Evolutionary conservation across 768 basidiomycete genomes (phyloP).

Genomic region (Boletus vermiculosoides): DNA sequence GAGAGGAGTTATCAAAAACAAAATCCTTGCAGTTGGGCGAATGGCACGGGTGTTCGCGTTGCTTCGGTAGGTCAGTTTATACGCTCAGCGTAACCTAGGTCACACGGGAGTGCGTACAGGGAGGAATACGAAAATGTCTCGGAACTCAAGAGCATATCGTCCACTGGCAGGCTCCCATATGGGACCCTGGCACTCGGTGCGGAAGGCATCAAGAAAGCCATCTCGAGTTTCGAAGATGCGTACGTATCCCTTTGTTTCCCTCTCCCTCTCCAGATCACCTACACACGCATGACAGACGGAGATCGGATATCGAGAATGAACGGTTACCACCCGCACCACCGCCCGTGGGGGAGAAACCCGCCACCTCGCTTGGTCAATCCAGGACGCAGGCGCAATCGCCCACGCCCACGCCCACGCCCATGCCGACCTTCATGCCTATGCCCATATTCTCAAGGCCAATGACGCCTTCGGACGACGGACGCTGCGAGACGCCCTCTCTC

Average conservation of each 20-base stretch:
- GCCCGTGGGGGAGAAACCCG: slow-evolving; percentile 23
- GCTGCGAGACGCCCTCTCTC: slow-evolving; percentile 24
- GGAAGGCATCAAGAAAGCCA: slow-evolving; percentile 72
- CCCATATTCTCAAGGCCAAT: slow-evolving; percentile 5
- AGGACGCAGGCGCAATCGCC: slow-evolving; percentile 2
- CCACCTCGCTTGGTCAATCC: background rate
- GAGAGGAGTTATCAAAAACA: slow-evolving; percentile 64
- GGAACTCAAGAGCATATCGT: slow-evolving; percentile 64
- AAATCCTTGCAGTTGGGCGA: slow-evolving; percentile 67
- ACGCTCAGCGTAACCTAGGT: background rate
- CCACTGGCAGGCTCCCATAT: slow-evolving; percentile 48
- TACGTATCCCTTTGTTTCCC: slow-evolving; percentile 33
- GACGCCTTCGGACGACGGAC: slow-evolving; percentile 37
- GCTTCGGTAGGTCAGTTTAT: slow-evolving; percentile 46
- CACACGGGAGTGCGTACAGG: slow-evolving; percentile 11
- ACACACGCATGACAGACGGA: slow-evolving; percentile 12
- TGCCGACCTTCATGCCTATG: slow-evolving; percentile 2
- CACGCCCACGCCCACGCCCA: background rate
- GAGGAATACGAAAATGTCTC: slow-evolving; percentile 73
- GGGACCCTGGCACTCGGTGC: slow-evolving; percentile 60
- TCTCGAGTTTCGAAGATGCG: slow-evolving; percentile 67
- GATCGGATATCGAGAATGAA: slow-evolving; percentile 30
- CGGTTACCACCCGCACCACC: slow-evolving; percentile 24
- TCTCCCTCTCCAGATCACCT: background rate
- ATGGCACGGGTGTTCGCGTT: slow-evolving; percentile 69